A percentile compares a stretch with the other conserved stretches of the same genome.
Conservation (phyloP, 805 yeast species). For the Ogataea parapolymorpha region DNA sequence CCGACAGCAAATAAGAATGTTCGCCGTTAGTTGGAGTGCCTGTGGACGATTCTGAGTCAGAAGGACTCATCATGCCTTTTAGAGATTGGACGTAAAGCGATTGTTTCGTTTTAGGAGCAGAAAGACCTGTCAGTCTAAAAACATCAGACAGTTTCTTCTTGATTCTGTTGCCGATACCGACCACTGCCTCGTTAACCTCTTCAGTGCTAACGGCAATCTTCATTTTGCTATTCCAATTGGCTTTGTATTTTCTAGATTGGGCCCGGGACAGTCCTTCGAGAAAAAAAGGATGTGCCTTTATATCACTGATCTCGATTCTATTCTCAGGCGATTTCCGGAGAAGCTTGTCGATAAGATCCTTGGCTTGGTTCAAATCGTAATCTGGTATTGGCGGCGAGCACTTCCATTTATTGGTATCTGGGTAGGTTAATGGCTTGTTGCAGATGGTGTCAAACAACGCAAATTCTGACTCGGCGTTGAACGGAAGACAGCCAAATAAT, state of each 20-base stretch:
- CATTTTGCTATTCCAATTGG: slow-evolving; percentile 31
- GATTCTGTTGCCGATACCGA: slow-evolving; percentile 72
- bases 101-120: slow-evolving; percentile 14
- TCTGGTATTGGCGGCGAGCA: slow-evolving; percentile 21
- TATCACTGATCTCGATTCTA: slow-evolving; percentile 67
- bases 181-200: slow-evolving; percentile 73
- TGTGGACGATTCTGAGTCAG: slow-evolving; percentile 16
- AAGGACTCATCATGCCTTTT: slow-evolving; percentile 14
- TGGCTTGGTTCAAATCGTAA: slow-evolving; percentile 38
- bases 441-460: slow-evolving; percentile 82
- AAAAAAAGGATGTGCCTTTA: slow-evolving; percentile 73
- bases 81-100: slow-evolving; percentile 18
- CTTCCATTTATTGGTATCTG: slow-evolving; percentile 37
- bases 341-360: slow-evolving; percentile 58
- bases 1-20: slow-evolving; percentile 15
- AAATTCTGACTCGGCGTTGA: slow-evolving; percentile 81
- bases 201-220: slow-evolving; percentile 60
- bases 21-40: slow-evolving; percentile 8
- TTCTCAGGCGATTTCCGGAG: slow-evolving; percentile 66
- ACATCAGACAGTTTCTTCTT: slow-evolving; percentile 49
- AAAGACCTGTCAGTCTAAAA: slow-evolving; percentile 19
- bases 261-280: slow-evolving; percentile 27
- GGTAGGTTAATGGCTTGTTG: slow-evolving; percentile 55
- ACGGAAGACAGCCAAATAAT: slow-evolving; percentile 85
- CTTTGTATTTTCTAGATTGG: slow-evolving; percentile 27